A percentile compares a stretch with the other conserved stretches of the same genome.
Evolutionary conservation across 177 flowering plant species (phyloP).

Genomic region (Vitis hybrid): DNA sequence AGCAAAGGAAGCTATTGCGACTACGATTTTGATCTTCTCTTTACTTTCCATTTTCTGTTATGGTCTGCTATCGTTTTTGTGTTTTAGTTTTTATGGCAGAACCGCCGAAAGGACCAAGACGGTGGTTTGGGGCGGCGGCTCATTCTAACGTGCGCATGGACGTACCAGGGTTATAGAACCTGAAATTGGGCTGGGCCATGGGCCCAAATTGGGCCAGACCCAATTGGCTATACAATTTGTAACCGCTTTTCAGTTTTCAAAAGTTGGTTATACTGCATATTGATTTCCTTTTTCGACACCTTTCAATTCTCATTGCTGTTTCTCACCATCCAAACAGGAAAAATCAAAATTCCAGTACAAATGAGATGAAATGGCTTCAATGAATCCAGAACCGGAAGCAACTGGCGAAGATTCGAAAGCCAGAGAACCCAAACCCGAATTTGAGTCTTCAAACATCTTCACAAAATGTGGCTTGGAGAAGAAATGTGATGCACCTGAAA

Average conservation of each 20-base stretch:
- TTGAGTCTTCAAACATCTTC: background rate
- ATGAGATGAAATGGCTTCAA: constrained; percentile 5
- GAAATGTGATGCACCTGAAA: background rate
- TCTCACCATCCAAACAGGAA: too few relatives aligned
- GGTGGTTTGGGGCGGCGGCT: too few relatives aligned
- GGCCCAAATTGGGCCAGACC: too few relatives aligned
- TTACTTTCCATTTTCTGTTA: constrained; percentile 30
- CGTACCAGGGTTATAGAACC: too few relatives aligned
- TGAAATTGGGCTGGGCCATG: too few relatives aligned
- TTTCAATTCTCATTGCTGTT: too few relatives aligned
- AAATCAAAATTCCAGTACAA: background rate
- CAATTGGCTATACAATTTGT: too few relatives aligned
- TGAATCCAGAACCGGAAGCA: background rate
- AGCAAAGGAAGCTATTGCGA: constrained; percentile 34
- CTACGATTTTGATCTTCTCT: constrained; percentile 27
- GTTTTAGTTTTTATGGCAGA: background rate
- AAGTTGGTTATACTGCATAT: background rate
- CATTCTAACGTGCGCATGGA: too few relatives aligned
- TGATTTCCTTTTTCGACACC: background rate
- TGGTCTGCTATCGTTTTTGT: too few relatives aligned
- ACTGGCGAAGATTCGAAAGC: background rate
- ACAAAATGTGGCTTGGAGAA: background rate
- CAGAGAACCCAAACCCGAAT: background rate
- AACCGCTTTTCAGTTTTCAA: constrained; percentile 4
- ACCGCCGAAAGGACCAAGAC: too few relatives aligned